Percentiles rank a stretch among this genome's conserved stretches.
These are phyloP conservation scores for Venturia aucupariae DNA, from an alignment of 2,329 filamentous ascomycete species.

Conservation along the genomic window DNA sequence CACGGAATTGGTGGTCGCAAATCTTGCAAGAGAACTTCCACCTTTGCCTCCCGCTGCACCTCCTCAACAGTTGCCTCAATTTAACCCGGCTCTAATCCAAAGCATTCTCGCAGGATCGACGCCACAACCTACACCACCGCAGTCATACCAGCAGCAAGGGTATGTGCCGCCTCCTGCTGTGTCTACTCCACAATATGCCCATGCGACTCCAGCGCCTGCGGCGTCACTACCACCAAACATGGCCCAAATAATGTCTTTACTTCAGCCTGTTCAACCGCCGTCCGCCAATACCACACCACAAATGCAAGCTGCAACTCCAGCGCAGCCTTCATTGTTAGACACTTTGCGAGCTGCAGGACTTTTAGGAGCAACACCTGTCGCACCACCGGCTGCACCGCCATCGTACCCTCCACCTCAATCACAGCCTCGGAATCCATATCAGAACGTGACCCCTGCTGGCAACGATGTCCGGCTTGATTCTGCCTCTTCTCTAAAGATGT, in stretches of 20 bases:
- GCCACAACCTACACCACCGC: constrained; percentile 8
- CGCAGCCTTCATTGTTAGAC: neutral
- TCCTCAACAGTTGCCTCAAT: neutral
- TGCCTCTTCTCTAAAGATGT: constrained; percentile 14
- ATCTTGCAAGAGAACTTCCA: constrained; percentile 13
- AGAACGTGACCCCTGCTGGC: neutral
- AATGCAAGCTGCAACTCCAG: neutral
- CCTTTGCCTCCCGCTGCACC: neutral
- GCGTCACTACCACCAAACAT: neutral
- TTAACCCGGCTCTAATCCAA: constrained; percentile 6
- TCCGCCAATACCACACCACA: neutral
- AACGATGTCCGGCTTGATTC: constrained; percentile 13
- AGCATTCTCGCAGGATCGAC: constrained; percentile 1
- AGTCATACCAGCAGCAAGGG: neutral
- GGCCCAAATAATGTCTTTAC: constrained; percentile 3
- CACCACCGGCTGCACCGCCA: neutral
- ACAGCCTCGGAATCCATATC: neutral
- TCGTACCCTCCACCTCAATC: neutral
- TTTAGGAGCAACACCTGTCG: constrained; percentile 1
- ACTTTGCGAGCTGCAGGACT: constrained; percentile 10
- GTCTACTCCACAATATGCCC: constrained; percentile 8
- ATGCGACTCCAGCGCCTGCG: constrained; percentile 1
- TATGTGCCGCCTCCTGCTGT: constrained; percentile 1
- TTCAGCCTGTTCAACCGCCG: neutral
- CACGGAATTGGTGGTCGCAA: constrained; percentile 39